Evolutionary conservation across 1,284 basidiomycete species (phyloP).

Genomic region (Cutaneotrichosporon sp.): DNA sequence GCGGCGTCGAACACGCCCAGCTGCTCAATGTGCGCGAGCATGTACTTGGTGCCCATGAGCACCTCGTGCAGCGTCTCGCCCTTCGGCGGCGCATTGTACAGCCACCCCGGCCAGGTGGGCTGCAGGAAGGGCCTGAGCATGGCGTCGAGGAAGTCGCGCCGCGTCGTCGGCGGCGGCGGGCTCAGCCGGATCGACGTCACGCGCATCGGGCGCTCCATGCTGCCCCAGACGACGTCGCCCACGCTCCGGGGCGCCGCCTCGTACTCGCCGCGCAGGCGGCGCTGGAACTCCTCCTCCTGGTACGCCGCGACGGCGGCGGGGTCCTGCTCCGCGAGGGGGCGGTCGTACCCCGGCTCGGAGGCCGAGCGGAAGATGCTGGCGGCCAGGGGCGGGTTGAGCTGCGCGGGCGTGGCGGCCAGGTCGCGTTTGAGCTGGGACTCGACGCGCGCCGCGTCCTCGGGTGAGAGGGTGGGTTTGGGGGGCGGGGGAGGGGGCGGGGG

Average conservation of each 20-base stretch:
- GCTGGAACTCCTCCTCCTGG: constrained; percentile 68
- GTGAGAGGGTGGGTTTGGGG: constrained; percentile 33
- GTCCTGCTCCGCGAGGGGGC: constrained; percentile 23
- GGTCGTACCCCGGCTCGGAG: constrained; percentile 21
- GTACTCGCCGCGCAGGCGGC: constrained; percentile 72
- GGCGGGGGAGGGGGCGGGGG: constrained; percentile 13
- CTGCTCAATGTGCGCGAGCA: constrained; percentile 65
- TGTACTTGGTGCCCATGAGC: constrained; percentile 65
- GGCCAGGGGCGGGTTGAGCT: constrained; percentile 19
- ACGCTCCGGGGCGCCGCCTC: constrained; percentile 69
- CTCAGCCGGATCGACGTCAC: constrained; percentile 77
- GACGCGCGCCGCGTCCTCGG: constrained; percentile 42
- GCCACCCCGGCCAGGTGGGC: constrained; percentile 36
- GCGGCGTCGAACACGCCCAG: constrained; percentile 78
- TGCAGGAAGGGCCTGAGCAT: constrained; percentile 69
- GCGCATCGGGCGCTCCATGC: constrained; percentile 62
- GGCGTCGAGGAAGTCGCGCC: constrained; percentile 74
- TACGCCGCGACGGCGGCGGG: constrained; percentile 63
- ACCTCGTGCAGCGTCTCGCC: constrained; percentile 63
- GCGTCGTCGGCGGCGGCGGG: constrained; percentile 68
- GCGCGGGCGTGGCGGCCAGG: constrained; percentile 16
- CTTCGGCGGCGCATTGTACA: constrained; percentile 46
- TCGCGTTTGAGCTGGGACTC: constrained; percentile 30
- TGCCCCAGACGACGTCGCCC: constrained; percentile 68
- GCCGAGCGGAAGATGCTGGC: constrained; percentile 21